These are phyloP conservation scores for Phycomyces blakesleeanus DNA, from an alignment of 192 early-diverging fungal species.

Conservation along the genomic window DNA sequence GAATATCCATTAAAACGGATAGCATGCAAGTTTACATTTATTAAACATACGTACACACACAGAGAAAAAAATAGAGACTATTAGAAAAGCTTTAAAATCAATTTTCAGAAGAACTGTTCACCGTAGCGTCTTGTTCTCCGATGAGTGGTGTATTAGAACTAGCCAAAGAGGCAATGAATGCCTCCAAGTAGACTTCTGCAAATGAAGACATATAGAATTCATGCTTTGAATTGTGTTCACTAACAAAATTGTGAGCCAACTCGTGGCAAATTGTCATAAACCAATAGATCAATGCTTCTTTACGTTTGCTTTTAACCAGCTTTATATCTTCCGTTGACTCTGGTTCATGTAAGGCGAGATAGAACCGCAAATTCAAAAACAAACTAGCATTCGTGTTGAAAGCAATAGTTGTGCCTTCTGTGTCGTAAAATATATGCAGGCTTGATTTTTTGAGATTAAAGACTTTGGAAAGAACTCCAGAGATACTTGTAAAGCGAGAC, in stretches of 20 bases:
- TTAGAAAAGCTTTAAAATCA: too few species aligned
- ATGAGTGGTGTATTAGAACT: background rate
- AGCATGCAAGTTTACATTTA: too few species aligned
- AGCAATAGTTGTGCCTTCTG: slow-evolving; percentile 63
- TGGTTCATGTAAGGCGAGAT: slow-evolving; percentile 61
- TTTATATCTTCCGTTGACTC: slow-evolving; percentile 13
- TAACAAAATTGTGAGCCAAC: slow-evolving; percentile 73
- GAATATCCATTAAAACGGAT: too few species aligned
- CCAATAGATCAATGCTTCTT: slow-evolving; percentile 69
- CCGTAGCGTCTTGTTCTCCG: too few species aligned
- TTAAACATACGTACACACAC: too few species aligned
- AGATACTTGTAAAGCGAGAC: slow-evolving; percentile 37
- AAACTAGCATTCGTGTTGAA: slow-evolving; percentile 73
- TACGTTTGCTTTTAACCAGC: slow-evolving; percentile 24
- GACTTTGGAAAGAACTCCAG: slow-evolving; percentile 48
- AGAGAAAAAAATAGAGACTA: too few species aligned
- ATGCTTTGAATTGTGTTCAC: slow-evolving; percentile 66
- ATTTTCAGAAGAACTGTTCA: too few species aligned
- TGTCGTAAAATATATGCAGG: slow-evolving; percentile 79
- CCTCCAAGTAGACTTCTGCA: slow-evolving; percentile 60
- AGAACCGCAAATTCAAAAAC: slow-evolving; percentile 85
- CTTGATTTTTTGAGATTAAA: slow-evolving; percentile 56
- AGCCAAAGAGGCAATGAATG: slow-evolving; percentile 34
- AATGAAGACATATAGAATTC: slow-evolving; percentile 82
- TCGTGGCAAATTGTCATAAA: slow-evolving; percentile 84